phyloP scores from a whole-genome alignment of 192 early-diverging fungal species.

The Linnemannia exigua region DNA sequence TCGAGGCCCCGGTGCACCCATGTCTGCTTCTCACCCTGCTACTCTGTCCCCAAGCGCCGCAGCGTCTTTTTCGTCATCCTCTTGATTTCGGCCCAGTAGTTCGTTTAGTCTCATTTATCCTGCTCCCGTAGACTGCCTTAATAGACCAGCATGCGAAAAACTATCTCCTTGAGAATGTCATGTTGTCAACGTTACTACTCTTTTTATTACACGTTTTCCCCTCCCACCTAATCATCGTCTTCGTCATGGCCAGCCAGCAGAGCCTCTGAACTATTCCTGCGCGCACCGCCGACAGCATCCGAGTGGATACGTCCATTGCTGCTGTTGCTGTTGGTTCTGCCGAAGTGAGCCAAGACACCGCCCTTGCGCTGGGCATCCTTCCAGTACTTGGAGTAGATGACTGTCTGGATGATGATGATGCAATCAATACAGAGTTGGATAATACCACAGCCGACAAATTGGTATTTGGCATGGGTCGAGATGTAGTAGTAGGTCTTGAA shows the following conservation, averaged over 20 bases:
- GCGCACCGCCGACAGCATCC: conserved; percentile 24
- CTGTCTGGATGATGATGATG: conserved; percentile 63
- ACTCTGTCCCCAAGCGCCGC: not conserved
- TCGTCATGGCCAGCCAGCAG: conserved; percentile 14
- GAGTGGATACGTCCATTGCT: not conserved
- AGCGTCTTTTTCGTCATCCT: not conserved
- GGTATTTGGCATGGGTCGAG: conserved; percentile 60
- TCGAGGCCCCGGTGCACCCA: not conserved
- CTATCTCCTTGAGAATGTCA: not conserved
- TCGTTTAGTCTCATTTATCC: not conserved
- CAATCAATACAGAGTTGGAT: conserved; percentile 68
- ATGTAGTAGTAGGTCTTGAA: conserved; percentile 73
- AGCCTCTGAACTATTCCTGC: conserved; percentile 37
- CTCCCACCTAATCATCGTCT: conserved; percentile 6
- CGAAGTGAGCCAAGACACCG: not conserved
- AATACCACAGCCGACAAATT: conserved; percentile 68
- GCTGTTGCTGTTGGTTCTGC: not conserved
- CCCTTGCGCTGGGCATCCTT: conserved; percentile 17
- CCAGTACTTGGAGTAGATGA: conserved; percentile 61
- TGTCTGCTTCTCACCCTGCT: not conserved
- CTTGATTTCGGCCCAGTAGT: not conserved
- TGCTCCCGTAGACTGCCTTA: not conserved
- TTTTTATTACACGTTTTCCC: not conserved
- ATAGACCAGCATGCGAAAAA: conserved; percentile 6
- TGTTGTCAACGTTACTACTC: not conserved